Conservation (phyloP, 1,284 basidiomycete genomes). For the Melanopsichium pennsylvanicum region DNA sequence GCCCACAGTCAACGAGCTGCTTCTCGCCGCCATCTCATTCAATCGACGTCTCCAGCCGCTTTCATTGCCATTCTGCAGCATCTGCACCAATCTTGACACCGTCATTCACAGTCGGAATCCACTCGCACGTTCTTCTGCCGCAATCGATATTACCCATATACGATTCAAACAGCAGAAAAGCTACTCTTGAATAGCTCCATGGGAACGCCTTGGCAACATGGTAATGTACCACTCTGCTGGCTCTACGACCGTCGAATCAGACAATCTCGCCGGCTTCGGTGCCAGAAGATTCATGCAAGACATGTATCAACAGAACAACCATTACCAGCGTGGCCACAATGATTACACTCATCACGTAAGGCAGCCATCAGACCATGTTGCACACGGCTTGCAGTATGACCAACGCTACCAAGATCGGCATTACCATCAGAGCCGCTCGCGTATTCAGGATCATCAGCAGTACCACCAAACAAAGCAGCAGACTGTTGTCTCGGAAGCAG, state of each 20-base stretch:
- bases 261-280: conserved; percentile 46
- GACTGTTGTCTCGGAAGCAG: too few relatives aligned
- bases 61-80: too few relatives aligned
- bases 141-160: too few relatives aligned
- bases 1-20: too few relatives aligned
- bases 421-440: neutral
- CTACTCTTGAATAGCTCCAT: too few relatives aligned
- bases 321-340: neutral
- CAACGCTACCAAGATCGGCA: conserved; percentile 2
- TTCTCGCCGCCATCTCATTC: too few relatives aligned
- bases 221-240: conserved; percentile 3
- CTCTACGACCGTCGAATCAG: conserved; percentile 4
- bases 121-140: too few relatives aligned
- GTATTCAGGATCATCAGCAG: neutral
- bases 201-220: neutral
- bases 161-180: neutral
- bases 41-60: too few relatives aligned
- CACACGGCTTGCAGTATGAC: too few relatives aligned
- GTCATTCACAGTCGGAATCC: too few relatives aligned
- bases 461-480: too few relatives aligned
- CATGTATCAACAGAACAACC: conserved; percentile 17
- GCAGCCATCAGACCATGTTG: conserved; percentile 1
- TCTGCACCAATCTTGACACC: too few relatives aligned
- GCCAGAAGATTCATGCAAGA: conserved; percentile 38
- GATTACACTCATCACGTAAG: neutral